Evolutionary conservation across 306 rosid species (phyloP).

Genomic region (Acmispon strigosus): DNA sequence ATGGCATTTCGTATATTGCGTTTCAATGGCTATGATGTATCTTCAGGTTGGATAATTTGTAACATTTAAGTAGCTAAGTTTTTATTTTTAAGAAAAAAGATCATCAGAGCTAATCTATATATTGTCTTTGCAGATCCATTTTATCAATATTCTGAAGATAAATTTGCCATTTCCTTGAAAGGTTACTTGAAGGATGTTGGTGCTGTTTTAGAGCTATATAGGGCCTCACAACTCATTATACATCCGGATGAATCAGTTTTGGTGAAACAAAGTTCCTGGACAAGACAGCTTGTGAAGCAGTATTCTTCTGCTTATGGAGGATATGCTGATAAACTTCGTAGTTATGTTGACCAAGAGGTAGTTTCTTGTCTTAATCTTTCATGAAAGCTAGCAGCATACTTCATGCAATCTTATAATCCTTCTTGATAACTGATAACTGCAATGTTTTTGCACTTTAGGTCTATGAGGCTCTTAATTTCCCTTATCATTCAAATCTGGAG

Average conservation of each 20-base stretch:
- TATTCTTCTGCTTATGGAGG: constrained; percentile 15
- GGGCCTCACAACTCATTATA: constrained; percentile 60
- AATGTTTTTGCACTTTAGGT: constrained; percentile 36
- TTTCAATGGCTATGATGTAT: constrained; percentile 63
- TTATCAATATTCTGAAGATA: constrained; percentile 51
- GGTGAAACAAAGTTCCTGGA: constrained; percentile 47
- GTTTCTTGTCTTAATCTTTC: not conserved
- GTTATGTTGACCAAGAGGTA: constrained; percentile 53
- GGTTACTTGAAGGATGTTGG: constrained; percentile 62
- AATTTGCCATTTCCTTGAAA: constrained; percentile 54
- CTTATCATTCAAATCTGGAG: constrained; percentile 50
- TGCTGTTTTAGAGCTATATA: constrained; percentile 57
- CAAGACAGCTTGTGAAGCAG: constrained; percentile 46
- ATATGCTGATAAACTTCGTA: constrained; percentile 20
- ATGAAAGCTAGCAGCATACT: not conserved
- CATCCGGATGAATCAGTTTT: constrained; percentile 59
- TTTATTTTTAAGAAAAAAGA: not conserved
- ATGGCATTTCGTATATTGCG: constrained; percentile 73
- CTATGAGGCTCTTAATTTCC: constrained; percentile 50
- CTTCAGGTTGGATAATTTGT: constrained; percentile 42
- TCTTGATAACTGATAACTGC: not conserved
- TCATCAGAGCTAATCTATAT: not conserved
- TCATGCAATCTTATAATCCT: not conserved
- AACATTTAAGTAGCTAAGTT: not conserved
- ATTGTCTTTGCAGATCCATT: constrained; percentile 52